A percentile compares a stretch with the other conserved stretches of the same genome.
phyloP scores from a whole-genome alignment of 805 yeast species.

The Candida sanyiensis region DNA sequence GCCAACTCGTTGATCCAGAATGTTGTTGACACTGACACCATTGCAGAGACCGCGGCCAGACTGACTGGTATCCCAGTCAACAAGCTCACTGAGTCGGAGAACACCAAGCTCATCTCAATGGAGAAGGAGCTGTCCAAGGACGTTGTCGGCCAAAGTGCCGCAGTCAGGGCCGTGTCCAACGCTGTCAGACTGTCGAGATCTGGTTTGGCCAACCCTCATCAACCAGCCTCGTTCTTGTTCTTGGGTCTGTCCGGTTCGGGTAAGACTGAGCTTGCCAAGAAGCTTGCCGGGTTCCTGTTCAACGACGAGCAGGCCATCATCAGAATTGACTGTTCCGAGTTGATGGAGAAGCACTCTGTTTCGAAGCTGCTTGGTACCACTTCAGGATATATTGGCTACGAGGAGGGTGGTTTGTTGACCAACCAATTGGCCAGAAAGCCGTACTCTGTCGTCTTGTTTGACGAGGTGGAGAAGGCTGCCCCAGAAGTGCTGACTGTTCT shows the following conservation, averaged over 20 bases:
- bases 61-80: conserved; percentile 95
- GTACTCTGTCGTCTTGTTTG: conserved; percentile 92
- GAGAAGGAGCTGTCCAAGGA: conserved; percentile 74
- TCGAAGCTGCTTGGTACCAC: conserved; percentile 95
- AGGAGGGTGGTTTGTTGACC: conserved; percentile 94
- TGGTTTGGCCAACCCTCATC: conserved; percentile 92
- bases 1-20: conserved; percentile 70
- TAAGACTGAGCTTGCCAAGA: conserved; percentile 96
- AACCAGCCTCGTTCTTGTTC: conserved; percentile 93
- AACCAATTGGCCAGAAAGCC: conserved; percentile 89
- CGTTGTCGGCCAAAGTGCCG: conserved; percentile 95
- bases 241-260: conserved; percentile 96
- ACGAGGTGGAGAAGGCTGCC: conserved; percentile 97
- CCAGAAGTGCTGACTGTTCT: conserved; percentile 93
- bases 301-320: conserved; percentile 96
- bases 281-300: conserved; percentile 91
- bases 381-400: conserved; percentile 95
- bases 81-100: conserved; percentile 92
- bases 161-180: conserved; percentile 93
- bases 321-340: conserved; percentile 95
- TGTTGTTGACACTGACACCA: conserved; percentile 86
- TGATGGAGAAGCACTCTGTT: conserved; percentile 92
- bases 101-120: conserved; percentile 89
- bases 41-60: conserved; percentile 95
- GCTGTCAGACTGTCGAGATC: conserved; percentile 91